Base-by-base conservation (phyloP, 176 grass and related monocot species). In the Aegilops umbellulata region DNA sequence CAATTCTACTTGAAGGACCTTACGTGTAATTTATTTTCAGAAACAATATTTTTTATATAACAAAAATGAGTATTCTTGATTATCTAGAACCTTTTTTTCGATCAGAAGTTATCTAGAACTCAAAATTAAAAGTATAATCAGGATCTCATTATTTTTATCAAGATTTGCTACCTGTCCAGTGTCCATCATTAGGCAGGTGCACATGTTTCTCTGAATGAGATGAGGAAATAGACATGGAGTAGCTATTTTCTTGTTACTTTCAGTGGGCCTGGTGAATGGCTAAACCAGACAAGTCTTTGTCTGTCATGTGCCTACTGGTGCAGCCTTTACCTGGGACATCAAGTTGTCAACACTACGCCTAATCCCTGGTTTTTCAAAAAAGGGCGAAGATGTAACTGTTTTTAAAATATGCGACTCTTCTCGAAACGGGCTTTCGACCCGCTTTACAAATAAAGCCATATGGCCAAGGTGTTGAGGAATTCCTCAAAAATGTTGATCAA, bases 221-320 rank as follows among this genome's bases (percentile, higher is more conserved):
- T 31, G 64, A 76, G 11, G 29, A 27, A 84, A 60, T 71, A 63
- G 62, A 84, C 22, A 71, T 77, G 80, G 36, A 39, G 20, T 38
- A 69, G 76, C 47, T 84, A 69, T 91, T 80, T 84, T 49, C 13
- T 76, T 75, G 26, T 62, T 80, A 66, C 57, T 80, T 68, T 61
- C 19, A 2, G 24, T 84, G 77, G 69, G 62, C 51, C 47, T 76
- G 24, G 77, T n/a, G 19, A 31, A 39, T 77, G 39, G 61, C 76
- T 81, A 81, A 69, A 81, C 89, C 85, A 81, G 85, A 88, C 62
- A 76, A 64, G 81, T 88, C 85, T 69, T 10, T 85, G 27, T 91
- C 82, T 53, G 69, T 26, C 60, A 67, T 86, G 81, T 61, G 60
- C 29, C 51, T 84, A 80, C 35, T 84, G 85, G 60, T 80, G 80